Evolutionary conservation across 345 rosid genomes (phyloP), one percentile per base, ranked within the genome.

Genomic region (Stellera chamaejasme): DNA sequence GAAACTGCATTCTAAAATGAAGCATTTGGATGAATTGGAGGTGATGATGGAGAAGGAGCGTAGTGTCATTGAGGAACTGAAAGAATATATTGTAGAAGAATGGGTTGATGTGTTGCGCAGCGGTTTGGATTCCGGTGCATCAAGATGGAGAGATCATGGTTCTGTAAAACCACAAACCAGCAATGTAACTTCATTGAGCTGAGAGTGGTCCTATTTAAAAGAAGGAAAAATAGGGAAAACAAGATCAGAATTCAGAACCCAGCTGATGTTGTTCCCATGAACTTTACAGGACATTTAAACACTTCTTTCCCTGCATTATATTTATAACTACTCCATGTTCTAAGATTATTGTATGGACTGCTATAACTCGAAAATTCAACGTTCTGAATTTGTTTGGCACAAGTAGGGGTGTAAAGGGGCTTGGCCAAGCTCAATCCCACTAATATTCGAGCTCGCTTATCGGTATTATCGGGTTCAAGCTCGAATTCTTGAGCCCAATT

Each of bases 1-100:
- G 83, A 86, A 89, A 63, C 16, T 92, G 79, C 65, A 84, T 36
- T 63, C 74, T 59, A 89, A 92, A 66, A 27, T 84, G 52, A 78
- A 84, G 79, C 73, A 78, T 63, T 67, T 83, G 48, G 94, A 82
- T 19, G 77, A 79, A 2, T 75, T 85, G 66, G 89, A 86, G 73
- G 4, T 62, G 72, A 77, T 89, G 69, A 84, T 89, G 97, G 96
- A 84, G 63, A 77, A 73, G 54, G 94, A 88, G 68, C 70, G 77
- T 61, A 62, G 73, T 10, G 84, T 70, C 74, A 58, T 84, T 41
- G 83, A 81, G 43, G 72, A 74, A 49, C 50, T 78, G 45, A 81
- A 81, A 63, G 87, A 77, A 56, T 47, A 15, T 28, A 55, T 80
- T 10, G 16, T 80, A 27, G 73, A 57, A 45, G 81, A 82, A 66